A percentile compares a stretch with the other conserved stretches of the same genome.
Conservation (phyloP, 169 alveolate species). For the Plasmodium billcollinsi region DNA sequence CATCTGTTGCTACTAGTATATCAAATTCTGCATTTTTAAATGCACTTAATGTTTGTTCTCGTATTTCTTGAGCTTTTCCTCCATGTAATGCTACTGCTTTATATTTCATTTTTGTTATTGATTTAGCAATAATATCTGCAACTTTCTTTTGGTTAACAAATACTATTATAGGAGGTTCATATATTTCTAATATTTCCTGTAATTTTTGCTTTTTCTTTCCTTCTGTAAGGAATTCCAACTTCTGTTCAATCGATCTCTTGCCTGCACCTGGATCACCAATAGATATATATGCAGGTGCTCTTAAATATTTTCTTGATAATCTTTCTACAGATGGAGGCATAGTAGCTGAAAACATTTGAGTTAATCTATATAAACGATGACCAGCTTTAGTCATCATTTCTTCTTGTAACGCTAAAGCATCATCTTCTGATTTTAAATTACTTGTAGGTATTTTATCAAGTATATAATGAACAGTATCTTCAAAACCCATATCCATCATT, state of each 20-base stretch:
- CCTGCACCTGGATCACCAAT: conserved; percentile 98
- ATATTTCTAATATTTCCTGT: conserved; percentile 79
- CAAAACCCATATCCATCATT: conserved; percentile 98
- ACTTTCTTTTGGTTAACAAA: conserved; percentile 95
- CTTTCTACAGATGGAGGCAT: conserved; percentile 96
- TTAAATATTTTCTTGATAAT: conserved; percentile 92
- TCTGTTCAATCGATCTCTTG: conserved; percentile 93
- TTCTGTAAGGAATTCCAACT: conserved; percentile 92
- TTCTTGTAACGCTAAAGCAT: conserved; percentile 88
- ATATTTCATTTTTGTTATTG: conserved; percentile 84
- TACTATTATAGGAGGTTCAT: conserved; percentile 95
- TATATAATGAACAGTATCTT: conserved; percentile 94
- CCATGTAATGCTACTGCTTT: conserved; percentile 93
- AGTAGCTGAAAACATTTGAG: conserved; percentile 97
- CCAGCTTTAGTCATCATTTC: conserved; percentile 92
- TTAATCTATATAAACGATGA: conserved; percentile 90
- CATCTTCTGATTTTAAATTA: conserved; percentile 90
- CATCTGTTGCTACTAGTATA: conserved; percentile 98
- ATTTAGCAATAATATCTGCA: conserved; percentile 92
- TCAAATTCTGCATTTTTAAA: conserved; percentile 93
- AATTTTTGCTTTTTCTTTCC: conserved; percentile 87
- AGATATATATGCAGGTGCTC: conserved; percentile 92
- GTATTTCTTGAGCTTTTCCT: conserved; percentile 92
- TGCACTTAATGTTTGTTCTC: conserved; percentile 93
- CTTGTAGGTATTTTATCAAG: conserved; percentile 92